These are phyloP conservation scores for Gracilaria vermiculophylla DNA, from an alignment of 23 red algal species.

Conservation along the genomic window DNA sequence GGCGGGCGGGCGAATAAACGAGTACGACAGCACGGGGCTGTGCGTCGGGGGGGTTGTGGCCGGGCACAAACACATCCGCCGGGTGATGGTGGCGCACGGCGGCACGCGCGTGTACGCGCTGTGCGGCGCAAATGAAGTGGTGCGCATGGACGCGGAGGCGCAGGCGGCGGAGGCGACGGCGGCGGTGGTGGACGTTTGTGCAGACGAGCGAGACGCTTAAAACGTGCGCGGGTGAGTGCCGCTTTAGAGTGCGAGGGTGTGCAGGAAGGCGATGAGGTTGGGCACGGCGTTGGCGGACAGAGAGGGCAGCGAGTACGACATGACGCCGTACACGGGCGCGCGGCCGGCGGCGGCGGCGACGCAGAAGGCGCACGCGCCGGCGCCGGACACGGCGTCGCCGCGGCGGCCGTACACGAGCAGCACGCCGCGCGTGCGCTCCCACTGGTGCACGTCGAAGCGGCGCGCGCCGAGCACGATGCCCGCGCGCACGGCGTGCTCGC, in stretches of 20 bases:
- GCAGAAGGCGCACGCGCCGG: slow-evolving; percentile 33
- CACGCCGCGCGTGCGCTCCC: slow-evolving; percentile 28
- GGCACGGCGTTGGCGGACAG: slow-evolving; percentile 48
- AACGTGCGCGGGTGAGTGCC: neutral
- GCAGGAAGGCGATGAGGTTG: slow-evolving; percentile 1
- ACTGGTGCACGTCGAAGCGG: slow-evolving; percentile 31
- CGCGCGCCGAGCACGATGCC: slow-evolving; percentile 18
- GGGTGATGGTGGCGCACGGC: neutral
- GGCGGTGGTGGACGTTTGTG: no score
- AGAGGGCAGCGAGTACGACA: slow-evolving; percentile 29
- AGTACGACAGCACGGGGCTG: slow-evolving; percentile 66
- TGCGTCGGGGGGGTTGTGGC: slow-evolving; percentile 29
- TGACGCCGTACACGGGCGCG: neutral
- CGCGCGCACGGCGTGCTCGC: slow-evolving; percentile 15
- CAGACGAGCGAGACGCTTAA: no score
- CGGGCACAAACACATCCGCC: neutral
- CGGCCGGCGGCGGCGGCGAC: neutral
- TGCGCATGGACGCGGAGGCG: no score
- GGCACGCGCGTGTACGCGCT: slow-evolving; percentile 6
- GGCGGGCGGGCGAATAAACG: slow-evolving; percentile 17
- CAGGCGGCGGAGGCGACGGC: no score
- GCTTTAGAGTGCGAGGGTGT: neutral
- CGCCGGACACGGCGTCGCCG: slow-evolving; percentile 37
- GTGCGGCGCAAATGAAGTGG: slow-evolving; percentile 12
- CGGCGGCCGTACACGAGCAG: slow-evolving; percentile 32